Conservation (phyloP, 1,284 basidiomycete genomes). For the Apiotrichum gamsii region DNA sequence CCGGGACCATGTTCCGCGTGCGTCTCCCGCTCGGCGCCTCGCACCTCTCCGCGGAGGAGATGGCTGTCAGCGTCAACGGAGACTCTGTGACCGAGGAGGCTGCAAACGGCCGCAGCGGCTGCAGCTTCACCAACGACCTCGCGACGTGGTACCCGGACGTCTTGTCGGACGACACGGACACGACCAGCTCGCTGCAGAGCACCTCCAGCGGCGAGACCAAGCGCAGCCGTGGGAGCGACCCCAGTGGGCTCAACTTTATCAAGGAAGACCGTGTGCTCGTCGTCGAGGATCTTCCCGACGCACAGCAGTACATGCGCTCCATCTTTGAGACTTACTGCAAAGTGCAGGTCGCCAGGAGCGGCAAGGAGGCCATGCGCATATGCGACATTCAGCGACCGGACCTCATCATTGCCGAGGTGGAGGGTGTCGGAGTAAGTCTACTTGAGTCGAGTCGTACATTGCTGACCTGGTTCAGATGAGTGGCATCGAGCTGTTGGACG, state of each 20-base stretch:
- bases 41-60: too few species aligned
- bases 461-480: constrained; percentile 35
- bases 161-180: background rate
- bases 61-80: too few species aligned
- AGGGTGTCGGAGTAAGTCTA: constrained; percentile 42
- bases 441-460: too few species aligned
- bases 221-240: constrained; percentile 25
- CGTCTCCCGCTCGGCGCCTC: constrained; percentile 23
- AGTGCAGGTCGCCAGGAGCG: constrained; percentile 46
- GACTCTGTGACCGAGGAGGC: background rate
- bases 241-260: constrained; percentile 38
- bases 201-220: background rate
- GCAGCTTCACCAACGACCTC: constrained; percentile 1
- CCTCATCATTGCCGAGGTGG: constrained; percentile 47
- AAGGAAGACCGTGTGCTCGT: constrained; percentile 41
- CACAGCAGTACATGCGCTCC: constrained; percentile 36
- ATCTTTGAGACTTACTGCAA: constrained; percentile 45
- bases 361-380: constrained; percentile 43
- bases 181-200: background rate
- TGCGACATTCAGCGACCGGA: constrained; percentile 47
- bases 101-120: background rate
- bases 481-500: constrained; percentile 32
- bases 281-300: constrained; percentile 38
- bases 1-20: constrained; percentile 42
- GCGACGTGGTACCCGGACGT: constrained; percentile 4